Evolutionary conservation across 148 eudicot species (phyloP), one percentile per base, ranked within the genome.

Genomic region (Polygonum aviculare): DNA sequence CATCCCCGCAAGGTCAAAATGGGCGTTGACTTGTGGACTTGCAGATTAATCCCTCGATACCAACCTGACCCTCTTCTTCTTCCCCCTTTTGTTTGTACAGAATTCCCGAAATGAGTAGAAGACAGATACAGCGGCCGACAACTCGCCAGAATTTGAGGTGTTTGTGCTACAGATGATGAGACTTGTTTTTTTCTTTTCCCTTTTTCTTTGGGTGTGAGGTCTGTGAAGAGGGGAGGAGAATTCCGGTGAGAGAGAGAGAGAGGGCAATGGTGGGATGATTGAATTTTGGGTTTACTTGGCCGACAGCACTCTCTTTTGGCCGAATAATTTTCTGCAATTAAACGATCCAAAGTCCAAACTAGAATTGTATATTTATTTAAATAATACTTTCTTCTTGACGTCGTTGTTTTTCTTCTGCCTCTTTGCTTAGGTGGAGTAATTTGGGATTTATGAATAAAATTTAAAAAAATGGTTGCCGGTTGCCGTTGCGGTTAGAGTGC

Each of bases 1-100:
- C 97, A 91, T 91, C n/a, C 52, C 35, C 54, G 5, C 0, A 72
- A 72, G 21, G 36, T 19, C 35, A 44, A 41, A 44, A 22, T 14
- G 16, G 54, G 74, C 47, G 73, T 70, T 70, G 74, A 45, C 74
- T 44, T 72, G 36, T 10, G 45, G 35, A 7, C 52, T 18, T 22
- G 18, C 33, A 26, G 15, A 10, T 70, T 7, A 44, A 44, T 44
- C 26, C 10, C 63, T 19, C 26, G 21, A 33, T 26, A 63, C 69
- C 39, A 33, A 63, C 7, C 69, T 62, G 69, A 62, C n/a, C n/a
- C n/a, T 62, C 38, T 38, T 62, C 21, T 35, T 67, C 44, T 3
- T 67, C 71, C 41, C 36, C 44, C n/a, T 67, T 67, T 35, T 12
- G 45, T 44, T 72, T 48, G 54, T 38, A 70, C 49, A 41, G 49